Percentiles rank a stretch among this genome's conserved stretches.
phyloP scores from a whole-genome alignment of 2,329 filamentous ascomycete genomes.

The Penicillium sp. region DNA sequence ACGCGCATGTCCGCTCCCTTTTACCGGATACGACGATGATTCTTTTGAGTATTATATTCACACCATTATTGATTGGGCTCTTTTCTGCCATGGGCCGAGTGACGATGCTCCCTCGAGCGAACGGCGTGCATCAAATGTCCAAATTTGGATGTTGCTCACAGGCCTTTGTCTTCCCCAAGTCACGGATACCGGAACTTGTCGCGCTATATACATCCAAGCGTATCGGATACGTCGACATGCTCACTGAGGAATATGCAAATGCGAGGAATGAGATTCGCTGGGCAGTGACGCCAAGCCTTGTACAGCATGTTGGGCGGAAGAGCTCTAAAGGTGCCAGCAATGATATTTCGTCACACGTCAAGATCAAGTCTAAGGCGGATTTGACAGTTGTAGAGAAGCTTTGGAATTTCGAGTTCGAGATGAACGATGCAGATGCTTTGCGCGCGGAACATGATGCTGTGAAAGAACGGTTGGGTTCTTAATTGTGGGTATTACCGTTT shows the following conservation, averaged over 20 bases:
- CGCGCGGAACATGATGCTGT: background rate
- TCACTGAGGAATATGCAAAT: constrained; percentile 44
- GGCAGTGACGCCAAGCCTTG: constrained; percentile 41
- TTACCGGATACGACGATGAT: background rate
- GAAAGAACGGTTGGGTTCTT: no score
- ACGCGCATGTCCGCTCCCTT: background rate
- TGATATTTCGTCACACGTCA: background rate
- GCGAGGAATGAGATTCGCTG: constrained; percentile 37
- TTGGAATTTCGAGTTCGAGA: background rate
- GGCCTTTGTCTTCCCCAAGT: background rate
- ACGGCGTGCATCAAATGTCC: background rate
- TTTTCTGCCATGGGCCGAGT: background rate
- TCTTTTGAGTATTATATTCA: background rate
- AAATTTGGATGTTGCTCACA: background rate
- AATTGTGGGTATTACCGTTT: no score
- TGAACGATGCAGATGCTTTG: background rate
- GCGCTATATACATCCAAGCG: background rate
- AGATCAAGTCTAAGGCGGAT: background rate
- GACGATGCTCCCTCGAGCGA: background rate
- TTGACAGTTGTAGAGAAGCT: background rate
- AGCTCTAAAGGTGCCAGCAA: constrained; percentile 32
- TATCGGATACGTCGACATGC: constrained; percentile 37
- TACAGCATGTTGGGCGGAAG: constrained; percentile 45
- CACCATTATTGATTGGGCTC: background rate
- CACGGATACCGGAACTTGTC: background rate